Evolutionary conservation across 768 basidiomycete genomes (phyloP).

Genomic region (Mycena venus): DNA sequence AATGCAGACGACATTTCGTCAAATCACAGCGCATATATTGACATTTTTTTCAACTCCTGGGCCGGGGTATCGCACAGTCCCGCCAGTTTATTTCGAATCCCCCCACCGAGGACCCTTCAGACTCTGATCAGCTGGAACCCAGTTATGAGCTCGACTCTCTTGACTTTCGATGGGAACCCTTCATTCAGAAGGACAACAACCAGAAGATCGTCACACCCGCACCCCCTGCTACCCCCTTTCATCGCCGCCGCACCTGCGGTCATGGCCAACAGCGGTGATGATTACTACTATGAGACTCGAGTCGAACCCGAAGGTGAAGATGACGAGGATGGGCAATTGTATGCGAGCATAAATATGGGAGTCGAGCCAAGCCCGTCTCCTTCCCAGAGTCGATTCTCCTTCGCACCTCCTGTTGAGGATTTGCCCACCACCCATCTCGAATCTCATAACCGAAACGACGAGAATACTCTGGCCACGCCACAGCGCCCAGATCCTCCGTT

Average conservation of each 20-base stretch:
- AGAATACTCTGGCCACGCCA: conserved; percentile 11
- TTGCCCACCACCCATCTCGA: not conserved
- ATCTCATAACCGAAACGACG: not conserved
- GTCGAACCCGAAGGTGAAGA: conserved; percentile 30
- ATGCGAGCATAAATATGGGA: conserved; percentile 20
- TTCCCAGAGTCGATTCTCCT: conserved; percentile 45
- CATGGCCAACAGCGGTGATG: conserved; percentile 18
- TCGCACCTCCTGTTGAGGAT: conserved; percentile 38
- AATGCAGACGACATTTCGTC: conserved; percentile 26
- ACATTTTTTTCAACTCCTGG: conserved; percentile 64
- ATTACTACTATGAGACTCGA: conserved; percentile 28
- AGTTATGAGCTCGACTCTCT: conserved; percentile 56
- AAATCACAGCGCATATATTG: conserved; percentile 4
- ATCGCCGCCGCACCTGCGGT: not conserved
- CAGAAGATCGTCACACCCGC: not conserved
- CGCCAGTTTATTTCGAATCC: conserved; percentile 63
- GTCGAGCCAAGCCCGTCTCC: conserved; percentile 36
- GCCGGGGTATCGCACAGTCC: conserved; percentile 51
- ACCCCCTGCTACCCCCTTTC: not conserved
- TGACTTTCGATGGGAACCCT: conserved; percentile 72
- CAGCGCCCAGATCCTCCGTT: conserved; percentile 29
- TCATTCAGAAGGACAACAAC: conserved; percentile 49
- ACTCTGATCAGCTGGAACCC: conserved; percentile 49
- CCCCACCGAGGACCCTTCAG: conserved; percentile 64
- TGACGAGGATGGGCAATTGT: conserved; percentile 22